These are phyloP conservation scores for Neurospora sp. DNA, from an alignment of 495 filamentous ascomycete species.

Conservation along the genomic window DNA sequence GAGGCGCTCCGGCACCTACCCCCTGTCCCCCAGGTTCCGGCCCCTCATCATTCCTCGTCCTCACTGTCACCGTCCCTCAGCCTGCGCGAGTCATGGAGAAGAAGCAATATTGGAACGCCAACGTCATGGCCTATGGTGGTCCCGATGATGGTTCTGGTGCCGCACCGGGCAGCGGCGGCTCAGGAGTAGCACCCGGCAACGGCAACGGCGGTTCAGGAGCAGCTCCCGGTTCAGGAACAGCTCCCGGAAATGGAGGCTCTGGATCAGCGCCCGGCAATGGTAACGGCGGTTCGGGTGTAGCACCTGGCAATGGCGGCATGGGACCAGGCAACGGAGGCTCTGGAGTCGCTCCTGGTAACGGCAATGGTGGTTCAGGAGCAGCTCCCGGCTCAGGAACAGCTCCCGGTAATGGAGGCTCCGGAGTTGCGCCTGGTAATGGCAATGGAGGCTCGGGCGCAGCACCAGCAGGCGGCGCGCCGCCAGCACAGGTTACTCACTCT, in stretches of 20 bases:
- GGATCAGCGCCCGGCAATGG: neutral
- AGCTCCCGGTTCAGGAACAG: neutral
- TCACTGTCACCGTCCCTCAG: slow-evolving; percentile 9
- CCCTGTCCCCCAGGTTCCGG: slow-evolving; percentile 3
- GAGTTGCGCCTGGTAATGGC: slow-evolving; percentile 2
- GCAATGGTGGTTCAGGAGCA: slow-evolving; percentile 3
- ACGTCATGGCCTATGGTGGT: neutral
- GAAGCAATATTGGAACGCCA: neutral
- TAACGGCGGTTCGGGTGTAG: neutral
- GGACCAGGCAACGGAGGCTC: slow-evolving; percentile 1
- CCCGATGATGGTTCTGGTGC: neutral
- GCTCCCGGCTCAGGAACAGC: slow-evolving; percentile 4
- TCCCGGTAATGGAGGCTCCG: slow-evolving; percentile 5
- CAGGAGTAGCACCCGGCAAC: neutral
- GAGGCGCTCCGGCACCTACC: neutral
- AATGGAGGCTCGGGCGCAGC: neutral
- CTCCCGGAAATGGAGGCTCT: neutral
- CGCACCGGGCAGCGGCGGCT: neutral
- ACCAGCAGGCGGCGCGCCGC: slow-evolving; percentile 1
- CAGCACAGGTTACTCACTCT: slow-evolving; percentile 13
- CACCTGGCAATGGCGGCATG: neutral
- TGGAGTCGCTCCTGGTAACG: slow-evolving; percentile 1
- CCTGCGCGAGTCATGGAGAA: neutral
- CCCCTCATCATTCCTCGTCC: slow-evolving; percentile 2
- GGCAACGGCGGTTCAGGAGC: neutral